Base-by-base conservation (phyloP, 176 grass and related monocot species). In the Oropetium thomaeum region DNA sequence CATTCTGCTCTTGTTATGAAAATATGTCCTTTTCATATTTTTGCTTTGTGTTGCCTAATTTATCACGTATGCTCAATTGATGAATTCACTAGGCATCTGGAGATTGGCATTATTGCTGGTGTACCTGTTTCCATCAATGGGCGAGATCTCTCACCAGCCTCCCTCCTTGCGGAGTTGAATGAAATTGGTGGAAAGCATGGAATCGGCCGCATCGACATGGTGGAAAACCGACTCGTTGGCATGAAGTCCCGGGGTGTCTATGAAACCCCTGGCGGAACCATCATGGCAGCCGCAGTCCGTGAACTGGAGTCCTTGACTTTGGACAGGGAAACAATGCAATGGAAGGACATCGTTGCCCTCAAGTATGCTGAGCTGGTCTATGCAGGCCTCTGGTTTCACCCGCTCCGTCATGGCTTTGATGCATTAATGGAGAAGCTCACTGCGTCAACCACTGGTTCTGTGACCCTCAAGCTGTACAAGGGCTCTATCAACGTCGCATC, bases 201-300 rank as follows among this genome's bases (percentile, higher is more conserved):
- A 1, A 80, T 99, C 11, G 96, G 96, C 19, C 96, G 91, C 4
- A 84, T 88, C 0, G 91, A 99, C 34, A 99, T 95, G 89, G 91
- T 99, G 14, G 96, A 99, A 44, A 99, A 99, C 42, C 87, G 96
- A 13, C 82, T 99, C 0, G 91, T 99, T 0, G 96, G 96, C 38
- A 99, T 99, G 96, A 99, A 95, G 65, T 99, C 96, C 22, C 91
- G 96, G 1, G 96, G 96, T 0, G 76, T 99, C 7, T 99, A 95
- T 1, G 91, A 99, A 72, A 99, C 96, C 34, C 96, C 96, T 0
- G 91, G 96, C 57, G 96, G 96, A 70, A 99, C 96, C 59, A 95
- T 99, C 78, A 84, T 99, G 76, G 84, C 84, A 71, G 59, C 82
- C 0, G 89, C 87, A 1, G 91, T 85, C 17, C 84, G 96, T 7